Base-by-base conservation (phyloP, 345 rosid species). In the Gossypium arboreum region DNA sequence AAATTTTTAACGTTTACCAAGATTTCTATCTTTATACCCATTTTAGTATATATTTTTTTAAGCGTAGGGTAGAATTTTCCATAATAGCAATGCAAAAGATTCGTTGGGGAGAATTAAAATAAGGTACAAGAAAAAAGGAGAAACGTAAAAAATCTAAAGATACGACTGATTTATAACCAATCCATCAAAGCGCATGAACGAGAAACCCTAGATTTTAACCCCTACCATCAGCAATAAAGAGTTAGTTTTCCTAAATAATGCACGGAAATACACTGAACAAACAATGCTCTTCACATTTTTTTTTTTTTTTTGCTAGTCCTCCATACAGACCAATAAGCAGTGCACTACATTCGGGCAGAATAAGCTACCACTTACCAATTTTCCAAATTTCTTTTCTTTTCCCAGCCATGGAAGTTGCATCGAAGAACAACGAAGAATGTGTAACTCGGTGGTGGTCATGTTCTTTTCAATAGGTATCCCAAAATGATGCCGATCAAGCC, bases 381-480 rank as follows among this genome's bases (percentile, higher is more conserved):
- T 75, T 81, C 55, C 47, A 45, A 29, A 45, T 79, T 63, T 54
- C 51, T 56, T 59, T 45, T 45, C 11, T 47, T 70, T 68, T 81
- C 54, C 68, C 27, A 55, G 39, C 71, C 50, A 5, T 73, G 34
- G 6, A 64, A 69, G 60, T 45, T n/a, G 48, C 44, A 12, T 17
- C 22, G 50, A 79, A 22, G 51, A 63, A 45, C 18, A 68, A 39
- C 12, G 4, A 25, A 71, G 58, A 58, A 58, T 11, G 17, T 55
- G 22, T 69, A 59, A 51, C 43, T 70, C 45, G 60, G 47, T 10
- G 56, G 52, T 12, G 34, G 69, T 89, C 82, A 92, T 71, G 88
- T 73, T 70, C 82, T 85, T 87, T 87, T 91, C 88, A 92, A 12
- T 25, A 92, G 81, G 76, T 88, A 92, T 39, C 95, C 97, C 86